Conservation (phyloP, 345 rosid species). For the Brassica juncea region DNA sequence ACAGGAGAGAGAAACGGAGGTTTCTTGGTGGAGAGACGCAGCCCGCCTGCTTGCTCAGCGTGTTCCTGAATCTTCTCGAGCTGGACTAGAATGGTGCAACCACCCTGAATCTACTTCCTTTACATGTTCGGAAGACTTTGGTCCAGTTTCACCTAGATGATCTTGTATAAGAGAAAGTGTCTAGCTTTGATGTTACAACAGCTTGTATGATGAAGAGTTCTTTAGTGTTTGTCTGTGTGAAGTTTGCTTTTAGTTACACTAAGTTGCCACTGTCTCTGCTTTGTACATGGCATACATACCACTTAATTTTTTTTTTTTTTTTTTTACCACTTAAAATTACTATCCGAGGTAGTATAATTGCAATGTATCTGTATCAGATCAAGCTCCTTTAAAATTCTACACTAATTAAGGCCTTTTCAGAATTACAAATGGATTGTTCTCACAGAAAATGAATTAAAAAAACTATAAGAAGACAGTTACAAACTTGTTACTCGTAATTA, state of each 20-base stretch:
- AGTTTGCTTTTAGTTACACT: too few species aligned
- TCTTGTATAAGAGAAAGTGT: background rate
- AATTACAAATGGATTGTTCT: too few species aligned
- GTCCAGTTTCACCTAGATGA: conserved; percentile 34
- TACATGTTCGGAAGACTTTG: conserved; percentile 7
- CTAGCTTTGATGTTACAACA: background rate
- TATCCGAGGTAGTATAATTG: background rate
- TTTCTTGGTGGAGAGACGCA: conserved; percentile 82
- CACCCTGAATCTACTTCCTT: background rate
- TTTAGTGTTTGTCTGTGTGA: too few species aligned
- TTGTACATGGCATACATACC: too few species aligned
- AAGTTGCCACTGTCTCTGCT: too few species aligned
- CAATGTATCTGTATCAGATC: conserved; percentile 2
- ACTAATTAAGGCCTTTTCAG: background rate
- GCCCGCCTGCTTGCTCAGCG: conserved; percentile 53
- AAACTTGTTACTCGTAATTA: too few species aligned
- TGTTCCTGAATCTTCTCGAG: conserved; percentile 43
- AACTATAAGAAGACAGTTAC: too few species aligned
- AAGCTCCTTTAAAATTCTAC: background rate
- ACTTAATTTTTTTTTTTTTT: too few species aligned
- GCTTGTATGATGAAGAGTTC: too few species aligned
- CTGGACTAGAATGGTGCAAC: conserved; percentile 34
- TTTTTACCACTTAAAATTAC: background rate
- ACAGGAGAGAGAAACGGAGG: conserved; percentile 69
- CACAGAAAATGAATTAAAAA: too few species aligned